phyloP scores from a whole-genome alignment of 768 basidiomycete species.

The Megacollybia marginata region DNA sequence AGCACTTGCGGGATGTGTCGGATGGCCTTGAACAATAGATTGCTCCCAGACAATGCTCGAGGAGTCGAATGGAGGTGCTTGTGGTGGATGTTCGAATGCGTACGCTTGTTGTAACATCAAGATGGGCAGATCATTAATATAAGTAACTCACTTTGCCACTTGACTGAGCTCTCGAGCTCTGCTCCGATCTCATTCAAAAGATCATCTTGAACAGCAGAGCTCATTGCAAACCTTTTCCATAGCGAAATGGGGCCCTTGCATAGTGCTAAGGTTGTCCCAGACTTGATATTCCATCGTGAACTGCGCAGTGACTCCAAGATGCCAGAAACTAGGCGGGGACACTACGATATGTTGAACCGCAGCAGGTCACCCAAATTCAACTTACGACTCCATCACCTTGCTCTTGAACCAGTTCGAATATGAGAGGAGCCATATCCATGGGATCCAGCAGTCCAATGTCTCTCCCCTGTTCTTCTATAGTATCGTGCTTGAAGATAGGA shows the following conservation, averaged over 20 bases:
- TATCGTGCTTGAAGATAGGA: slow-evolving; percentile 38
- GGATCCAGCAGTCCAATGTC: slow-evolving; percentile 48
- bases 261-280: slow-evolving; percentile 13
- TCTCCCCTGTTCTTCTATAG: slow-evolving; percentile 18
- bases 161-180: slow-evolving; percentile 42
- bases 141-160: slow-evolving; percentile 39
- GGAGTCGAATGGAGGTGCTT: slow-evolving; percentile 34
- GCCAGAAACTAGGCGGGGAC: background rate
- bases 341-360: no score
- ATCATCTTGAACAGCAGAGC: slow-evolving; percentile 24
- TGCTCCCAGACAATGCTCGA: slow-evolving; percentile 54
- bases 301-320: slow-evolving; percentile 18
- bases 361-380: no score
- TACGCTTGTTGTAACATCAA: slow-evolving; percentile 21
- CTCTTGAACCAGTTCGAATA: slow-evolving; percentile 20
- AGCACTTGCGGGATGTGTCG: slow-evolving; percentile 44
- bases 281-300: slow-evolving; percentile 20
- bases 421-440: slow-evolving; percentile 41
- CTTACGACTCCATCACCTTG: no score
- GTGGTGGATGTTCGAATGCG: slow-evolving; percentile 43
- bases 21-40: slow-evolving; percentile 54
- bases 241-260: slow-evolving; percentile 29
- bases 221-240: slow-evolving; percentile 35
- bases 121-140: background rate
- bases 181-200: slow-evolving; percentile 34